These are phyloP conservation scores for Crithidia fasciculata DNA, from an alignment of 208 protist genomes.

Conservation along the genomic window DNA sequence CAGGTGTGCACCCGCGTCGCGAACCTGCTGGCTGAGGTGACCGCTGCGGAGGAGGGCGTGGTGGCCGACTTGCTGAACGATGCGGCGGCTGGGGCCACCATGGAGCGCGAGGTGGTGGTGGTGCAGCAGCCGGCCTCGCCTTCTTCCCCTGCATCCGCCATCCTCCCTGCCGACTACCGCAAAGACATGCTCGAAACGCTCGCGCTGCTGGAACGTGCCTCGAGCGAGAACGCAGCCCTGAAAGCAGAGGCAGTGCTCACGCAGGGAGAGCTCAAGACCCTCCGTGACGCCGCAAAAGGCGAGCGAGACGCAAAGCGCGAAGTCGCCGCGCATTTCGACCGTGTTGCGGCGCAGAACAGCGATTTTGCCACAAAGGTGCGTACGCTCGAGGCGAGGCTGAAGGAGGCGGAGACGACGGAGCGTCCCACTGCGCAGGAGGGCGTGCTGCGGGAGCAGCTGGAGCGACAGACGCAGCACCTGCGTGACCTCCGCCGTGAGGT, in stretches of 20 bases:
- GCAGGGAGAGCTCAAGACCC: not conserved
- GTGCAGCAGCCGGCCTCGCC: not conserved
- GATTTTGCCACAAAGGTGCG: conserved; percentile 30
- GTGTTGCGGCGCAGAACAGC: conserved; percentile 41
- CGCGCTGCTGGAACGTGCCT: conserved; percentile 24
- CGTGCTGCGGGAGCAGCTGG: conserved; percentile 38
- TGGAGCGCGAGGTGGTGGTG: conserved; percentile 19
- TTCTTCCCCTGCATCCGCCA: not conserved
- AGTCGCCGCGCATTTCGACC: conserved; percentile 40
- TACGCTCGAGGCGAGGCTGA: conserved; percentile 19
- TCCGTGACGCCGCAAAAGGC: conserved; percentile 4
- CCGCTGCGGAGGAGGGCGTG: conserved; percentile 18
- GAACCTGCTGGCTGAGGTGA: conserved; percentile 34
- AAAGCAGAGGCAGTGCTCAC: conserved; percentile 1
- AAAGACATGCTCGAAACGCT: conserved; percentile 34
- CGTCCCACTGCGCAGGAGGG: conserved; percentile 35
- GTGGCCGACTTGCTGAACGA: conserved; percentile 34
- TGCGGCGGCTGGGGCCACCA: conserved; percentile 25
- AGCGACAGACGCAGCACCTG: conserved; percentile 40
- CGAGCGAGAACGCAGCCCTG: conserved; percentile 34
- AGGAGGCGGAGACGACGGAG: conserved; percentile 8
- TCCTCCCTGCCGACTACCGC: conserved; percentile 18
- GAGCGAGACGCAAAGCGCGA: conserved; percentile 28
- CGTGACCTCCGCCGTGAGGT: conserved; percentile 47
- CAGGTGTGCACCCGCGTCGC: conserved; percentile 22